Evolutionary conservation across 352 stramenopile genomes (phyloP), one percentile per base, ranked within the genome.

Genomic region (Peronospora farinosa): DNA sequence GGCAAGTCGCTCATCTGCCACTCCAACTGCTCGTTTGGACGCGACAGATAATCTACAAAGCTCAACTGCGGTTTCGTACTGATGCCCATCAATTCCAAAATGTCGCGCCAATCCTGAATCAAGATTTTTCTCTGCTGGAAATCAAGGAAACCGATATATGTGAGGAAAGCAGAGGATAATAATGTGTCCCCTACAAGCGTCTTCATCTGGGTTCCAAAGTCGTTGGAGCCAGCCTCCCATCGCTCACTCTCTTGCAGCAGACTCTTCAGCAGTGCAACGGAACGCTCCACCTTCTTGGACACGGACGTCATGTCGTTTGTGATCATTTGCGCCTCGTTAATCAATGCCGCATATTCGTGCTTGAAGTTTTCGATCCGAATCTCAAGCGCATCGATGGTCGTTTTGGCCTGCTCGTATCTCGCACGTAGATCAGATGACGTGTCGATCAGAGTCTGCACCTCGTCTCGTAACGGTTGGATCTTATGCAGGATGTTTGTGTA

Each of bases 141-240:
- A 69, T 98, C 95, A 50, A 99, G 97, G 56, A 98, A 98, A 15
- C 97, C 95, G 21, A 92, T 85, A 65, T 99, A 99, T 10, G 97
- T 99, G 7, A 99, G 71, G 56, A 99, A 99, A 0, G 92, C 95
- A 39, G 95, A 95, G 31, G 87, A 92, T 13, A 99, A 54, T 12
- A 99, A 74, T 38, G 88, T 97, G 70, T 99, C 97, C 15, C 96
- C 97, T 19, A 98, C 89, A 12, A 99, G 74, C 16, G 90, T 98
- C 55, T 90, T 84, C 67, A 99, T 91, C 58, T 99, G 94, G 13
- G 81, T 65, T 56, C 98, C 84, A 47, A 99, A 99, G 46, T 90
- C 83, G 60, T 97, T 93, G n/a, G 92, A 95, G 27, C 93, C 96
- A 54, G 92, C 88, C 54, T 97, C 83, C 97, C 97, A 99, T 33